Evolutionary conservation across 2,329 filamentous ascomycete species (phyloP).

Genomic region (Colletotrichum plurivorum): DNA sequence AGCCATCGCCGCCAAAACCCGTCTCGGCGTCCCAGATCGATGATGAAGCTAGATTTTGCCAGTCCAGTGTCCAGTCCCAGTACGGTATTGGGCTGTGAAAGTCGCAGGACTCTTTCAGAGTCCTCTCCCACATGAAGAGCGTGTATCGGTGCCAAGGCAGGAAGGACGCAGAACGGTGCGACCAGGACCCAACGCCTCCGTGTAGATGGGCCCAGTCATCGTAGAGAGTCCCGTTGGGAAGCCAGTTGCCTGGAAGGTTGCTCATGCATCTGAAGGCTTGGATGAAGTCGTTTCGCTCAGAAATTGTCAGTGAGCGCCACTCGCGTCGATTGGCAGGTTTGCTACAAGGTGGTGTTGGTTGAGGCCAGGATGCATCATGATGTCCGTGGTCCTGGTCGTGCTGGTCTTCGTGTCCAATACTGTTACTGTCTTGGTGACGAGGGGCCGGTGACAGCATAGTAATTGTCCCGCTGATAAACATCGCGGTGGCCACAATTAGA

Average conservation of each 20-base stretch:
- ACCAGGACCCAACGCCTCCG: not conserved
- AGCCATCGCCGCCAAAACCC: slow-evolving; percentile 50
- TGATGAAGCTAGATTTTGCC: slow-evolving; percentile 42
- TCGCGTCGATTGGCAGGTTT: not conserved
- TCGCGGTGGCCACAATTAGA: not conserved
- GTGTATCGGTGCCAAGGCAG: slow-evolving; percentile 54
- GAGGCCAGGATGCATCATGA: not conserved
- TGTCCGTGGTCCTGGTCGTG: not conserved
- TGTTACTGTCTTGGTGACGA: not conserved
- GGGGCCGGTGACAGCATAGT: not conserved
- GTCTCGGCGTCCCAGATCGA: slow-evolving; percentile 43
- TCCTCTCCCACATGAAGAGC: slow-evolving; percentile 48
- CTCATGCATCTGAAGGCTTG: not conserved
- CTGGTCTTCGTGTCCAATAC: not conserved
- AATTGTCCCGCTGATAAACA: not conserved
- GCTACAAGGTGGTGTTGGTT: not conserved
- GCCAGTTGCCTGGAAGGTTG: not conserved
- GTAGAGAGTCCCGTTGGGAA: not conserved
- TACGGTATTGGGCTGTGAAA: slow-evolving; percentile 40
- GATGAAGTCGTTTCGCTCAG: not conserved
- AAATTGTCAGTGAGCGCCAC: not conserved
- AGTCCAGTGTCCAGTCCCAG: slow-evolving; percentile 54
- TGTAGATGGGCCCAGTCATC: not conserved
- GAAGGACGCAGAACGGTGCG: slow-evolving; percentile 42
- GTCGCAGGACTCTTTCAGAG: slow-evolving; percentile 43